These are phyloP conservation scores for Fragaria nilgerrensis DNA, from an alignment of 306 rosid species.

Conservation along the genomic window DNA sequence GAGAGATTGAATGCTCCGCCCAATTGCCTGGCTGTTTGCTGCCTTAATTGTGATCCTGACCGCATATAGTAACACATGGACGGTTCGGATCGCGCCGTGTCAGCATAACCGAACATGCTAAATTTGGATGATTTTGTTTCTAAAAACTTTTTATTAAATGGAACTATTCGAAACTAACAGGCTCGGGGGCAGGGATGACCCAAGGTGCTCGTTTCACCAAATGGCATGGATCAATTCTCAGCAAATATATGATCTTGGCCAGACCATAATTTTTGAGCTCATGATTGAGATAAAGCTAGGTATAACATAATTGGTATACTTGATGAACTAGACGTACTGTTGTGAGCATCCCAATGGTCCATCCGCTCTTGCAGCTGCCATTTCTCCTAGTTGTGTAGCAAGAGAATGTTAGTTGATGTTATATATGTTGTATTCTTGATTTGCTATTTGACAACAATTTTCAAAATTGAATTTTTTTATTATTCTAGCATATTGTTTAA, in stretches of 20 bases:
- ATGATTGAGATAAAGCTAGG: background rate
- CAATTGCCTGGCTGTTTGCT: background rate
- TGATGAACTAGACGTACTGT: slow-evolving; percentile 60
- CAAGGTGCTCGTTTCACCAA: slow-evolving; percentile 97
- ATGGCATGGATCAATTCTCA: slow-evolving; percentile 42
- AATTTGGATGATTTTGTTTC: too few species aligned
- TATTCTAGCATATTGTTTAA: background rate
- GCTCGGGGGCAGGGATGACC: too few species aligned
- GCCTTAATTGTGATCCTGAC: background rate
- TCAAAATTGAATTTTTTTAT: background rate
- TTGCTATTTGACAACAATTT: background rate
- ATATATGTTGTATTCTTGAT: background rate
- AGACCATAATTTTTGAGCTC: background rate
- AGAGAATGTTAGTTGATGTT: background rate
- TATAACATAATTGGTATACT: slow-evolving; percentile 3
- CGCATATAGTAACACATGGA: background rate
- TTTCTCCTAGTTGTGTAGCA: slow-evolving; percentile 32
- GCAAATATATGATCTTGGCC: background rate
- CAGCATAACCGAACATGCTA: background rate
- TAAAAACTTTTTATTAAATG: too few species aligned
- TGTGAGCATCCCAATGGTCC: slow-evolving; percentile 97
- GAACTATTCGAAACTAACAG: too few species aligned
- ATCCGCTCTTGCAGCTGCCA: slow-evolving; percentile 90
- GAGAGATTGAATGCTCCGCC: slow-evolving; percentile 50
- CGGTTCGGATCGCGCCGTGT: background rate